Base-by-base conservation (phyloP, 2,329 filamentous ascomycete species). In the Sordariomycetes sp. region DNA sequence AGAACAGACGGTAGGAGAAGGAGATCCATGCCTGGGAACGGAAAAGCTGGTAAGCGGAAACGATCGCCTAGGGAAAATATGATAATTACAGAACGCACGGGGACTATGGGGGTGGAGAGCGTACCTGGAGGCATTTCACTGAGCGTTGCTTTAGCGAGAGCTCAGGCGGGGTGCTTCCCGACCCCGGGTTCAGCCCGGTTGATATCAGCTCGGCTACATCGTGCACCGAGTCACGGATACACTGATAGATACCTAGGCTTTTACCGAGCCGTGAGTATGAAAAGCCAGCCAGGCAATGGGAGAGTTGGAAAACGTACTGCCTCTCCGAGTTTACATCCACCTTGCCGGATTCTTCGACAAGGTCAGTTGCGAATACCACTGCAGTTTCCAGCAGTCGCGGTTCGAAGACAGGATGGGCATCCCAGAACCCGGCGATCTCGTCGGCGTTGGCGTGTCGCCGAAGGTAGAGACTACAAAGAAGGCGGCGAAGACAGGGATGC, bases 321-420 rank as follows among this genome's bases (percentile, higher is more conserved):
- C 82, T 82, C 55, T 75, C 73, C 10, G 80, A 78, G 59, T 79
- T 82, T 59, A 79, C 72, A 64, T 90, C 87, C 10, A 87, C 78
- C 68, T 87, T 90, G 61, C 80, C 80, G 10, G 82, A 77, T 65
- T 89, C 86, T 60, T 88, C 85, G 1, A 85, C 84, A 25, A 90
- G 70, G 25, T 62, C 61, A 14, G 61, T 57, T 16, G 60, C 57
- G 32, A 62, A 62, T 20, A 60, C 28, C 10, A 61, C 25, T 3
- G 59, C 55, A 18, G 61, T 32, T 20, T 25, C 76, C 70, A 59
- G 71, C 69, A 22, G 76, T 75, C 55, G 32, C 22, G 55, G 55
- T n/a, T 52, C 32, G 16, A 57, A 48, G 11, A 24, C 46, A 22
- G 46, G 46, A 11, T 50, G n/a, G 32, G 8, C 48, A 8, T 22